Evolutionary conservation across 805 yeast genomes (phyloP).

Genomic region (Wickerhamomyces rabaulensis): DNA sequence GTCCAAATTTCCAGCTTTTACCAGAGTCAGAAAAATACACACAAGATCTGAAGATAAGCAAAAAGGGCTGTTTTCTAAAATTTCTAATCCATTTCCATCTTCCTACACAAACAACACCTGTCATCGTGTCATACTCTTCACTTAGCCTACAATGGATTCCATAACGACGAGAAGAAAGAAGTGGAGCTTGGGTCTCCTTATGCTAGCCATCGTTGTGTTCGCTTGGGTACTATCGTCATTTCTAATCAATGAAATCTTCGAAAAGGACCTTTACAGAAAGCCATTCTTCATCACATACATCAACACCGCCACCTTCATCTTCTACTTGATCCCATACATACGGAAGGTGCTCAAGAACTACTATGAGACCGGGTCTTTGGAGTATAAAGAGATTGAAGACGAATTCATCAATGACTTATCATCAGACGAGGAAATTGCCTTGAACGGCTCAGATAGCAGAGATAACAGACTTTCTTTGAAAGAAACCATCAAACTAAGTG

Average conservation of each 20-base stretch:
- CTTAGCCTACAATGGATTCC: not conserved
- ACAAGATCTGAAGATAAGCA: not conserved
- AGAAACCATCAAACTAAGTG: slow-evolving; percentile 71
- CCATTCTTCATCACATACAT: slow-evolving; percentile 91
- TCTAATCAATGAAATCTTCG: slow-evolving; percentile 72
- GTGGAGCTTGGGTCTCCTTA: slow-evolving; percentile 77
- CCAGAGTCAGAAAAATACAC: not conserved
- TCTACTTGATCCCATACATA: slow-evolving; percentile 65
- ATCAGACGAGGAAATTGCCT: slow-evolving; percentile 25
- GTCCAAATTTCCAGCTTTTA: not conserved
- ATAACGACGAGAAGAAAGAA: slow-evolving; percentile 16
- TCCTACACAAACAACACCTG: no score
- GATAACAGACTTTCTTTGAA: slow-evolving; percentile 32
- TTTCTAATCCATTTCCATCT: no score
- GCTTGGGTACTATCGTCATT: slow-evolving; percentile 93
- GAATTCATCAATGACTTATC: slow-evolving; percentile 12
- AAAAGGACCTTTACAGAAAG: slow-evolving; percentile 65
- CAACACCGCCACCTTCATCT: slow-evolving; percentile 78
- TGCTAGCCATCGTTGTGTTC: slow-evolving; percentile 69
- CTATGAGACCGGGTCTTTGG: slow-evolving; percentile 22
- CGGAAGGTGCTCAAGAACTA: slow-evolving; percentile 24
- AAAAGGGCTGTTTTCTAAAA: not conserved
- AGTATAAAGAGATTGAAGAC: slow-evolving; percentile 21
- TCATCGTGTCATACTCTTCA: not conserved
- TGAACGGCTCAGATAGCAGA: slow-evolving; percentile 12